A percentile compares a stretch with the other conserved stretches of the same genome.
phyloP scores from a whole-genome alignment of 352 stramenopile genomes.

The Paralagenidium karlingii region DNA sequence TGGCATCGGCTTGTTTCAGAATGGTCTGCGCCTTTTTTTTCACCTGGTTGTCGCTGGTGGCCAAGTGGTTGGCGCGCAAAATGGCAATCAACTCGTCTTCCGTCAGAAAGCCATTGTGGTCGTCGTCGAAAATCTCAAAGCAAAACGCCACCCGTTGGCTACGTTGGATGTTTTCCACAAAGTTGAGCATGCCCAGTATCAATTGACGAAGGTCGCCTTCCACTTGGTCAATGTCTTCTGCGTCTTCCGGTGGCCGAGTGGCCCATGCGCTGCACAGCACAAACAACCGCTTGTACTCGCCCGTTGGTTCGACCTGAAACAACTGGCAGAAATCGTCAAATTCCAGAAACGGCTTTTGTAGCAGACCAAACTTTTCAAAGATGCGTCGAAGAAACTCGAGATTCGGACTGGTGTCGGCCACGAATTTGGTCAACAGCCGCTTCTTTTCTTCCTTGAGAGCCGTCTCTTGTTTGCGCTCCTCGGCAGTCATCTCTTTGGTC shows the following conservation, averaged over 20 bases:
- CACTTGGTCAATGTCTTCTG: too few species aligned
- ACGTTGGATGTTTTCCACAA: slow-evolving; percentile 52
- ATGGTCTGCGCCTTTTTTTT: slow-evolving; percentile 80
- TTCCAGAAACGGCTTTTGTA: slow-evolving; percentile 37
- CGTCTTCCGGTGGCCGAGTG: slow-evolving; percentile 32
- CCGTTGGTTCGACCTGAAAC: slow-evolving; percentile 79
- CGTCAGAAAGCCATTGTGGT: slow-evolving; percentile 85
- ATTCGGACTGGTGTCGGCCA: slow-evolving; percentile 50
- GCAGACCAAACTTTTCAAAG: slow-evolving; percentile 37
- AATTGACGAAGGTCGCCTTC: slow-evolving; percentile 82
- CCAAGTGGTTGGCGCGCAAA: slow-evolving; percentile 85
- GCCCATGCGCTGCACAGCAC: slow-evolving; percentile 75
- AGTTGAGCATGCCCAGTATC: slow-evolving; percentile 86
- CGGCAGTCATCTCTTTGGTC: slow-evolving; percentile 17
- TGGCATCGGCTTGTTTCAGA: slow-evolving; percentile 66
- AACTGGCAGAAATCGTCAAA: slow-evolving; percentile 77
- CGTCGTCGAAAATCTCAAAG: slow-evolving; percentile 92
- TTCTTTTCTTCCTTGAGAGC: slow-evolving; percentile 66
- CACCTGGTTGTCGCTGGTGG: slow-evolving; percentile 58
- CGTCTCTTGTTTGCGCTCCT: slow-evolving; percentile 33
- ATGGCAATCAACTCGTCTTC: slow-evolving; percentile 86
- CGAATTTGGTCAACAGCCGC: slow-evolving; percentile 52
- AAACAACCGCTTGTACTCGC: slow-evolving; percentile 83
- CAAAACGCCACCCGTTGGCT: slow-evolving; percentile 85
- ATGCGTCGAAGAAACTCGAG: slow-evolving; percentile 47